phyloP scores from a whole-genome alignment of 75 land plant genomes.

The Pinus tabuliformis region DNA sequence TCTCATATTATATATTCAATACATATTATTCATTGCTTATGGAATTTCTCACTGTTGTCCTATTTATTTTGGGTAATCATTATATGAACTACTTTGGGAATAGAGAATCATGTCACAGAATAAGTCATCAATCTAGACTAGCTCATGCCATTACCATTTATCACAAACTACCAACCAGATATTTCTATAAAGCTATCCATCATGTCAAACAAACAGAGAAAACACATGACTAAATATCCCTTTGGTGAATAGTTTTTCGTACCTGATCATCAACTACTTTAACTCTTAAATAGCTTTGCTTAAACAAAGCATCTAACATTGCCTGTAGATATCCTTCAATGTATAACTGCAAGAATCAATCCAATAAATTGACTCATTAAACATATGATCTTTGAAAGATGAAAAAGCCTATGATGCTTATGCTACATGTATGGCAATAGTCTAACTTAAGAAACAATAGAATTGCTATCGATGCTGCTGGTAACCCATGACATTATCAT shows the following conservation, averaged over 20 bases:
- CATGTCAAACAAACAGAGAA: background rate
- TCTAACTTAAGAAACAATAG: background rate
- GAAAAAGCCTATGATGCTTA: background rate
- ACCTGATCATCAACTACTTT: constrained; percentile 88
- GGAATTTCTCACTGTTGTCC: too few relatives aligned
- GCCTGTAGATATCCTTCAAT: constrained; percentile 96
- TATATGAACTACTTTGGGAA: background rate
- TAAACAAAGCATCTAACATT: constrained; percentile 83
- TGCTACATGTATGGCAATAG: background rate
- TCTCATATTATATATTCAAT: too few relatives aligned
- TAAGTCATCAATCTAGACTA: background rate
- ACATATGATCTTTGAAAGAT: constrained; percentile 2
- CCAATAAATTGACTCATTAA: background rate
- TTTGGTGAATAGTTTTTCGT: constrained; percentile 5
- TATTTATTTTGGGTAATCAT: too few relatives aligned
- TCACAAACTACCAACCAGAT: background rate
- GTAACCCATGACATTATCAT: background rate
- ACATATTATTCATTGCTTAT: too few relatives aligned
- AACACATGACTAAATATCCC: background rate
- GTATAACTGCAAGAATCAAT: constrained; percentile 60
- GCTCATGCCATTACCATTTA: background rate
- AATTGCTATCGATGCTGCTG: background rate
- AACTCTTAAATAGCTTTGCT: constrained; percentile 80
- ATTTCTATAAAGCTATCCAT: background rate
- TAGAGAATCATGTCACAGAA: background rate